phyloP scores from a whole-genome alignment of 2,329 filamentous ascomycete species.

The Sporothrix luriei region DNA sequence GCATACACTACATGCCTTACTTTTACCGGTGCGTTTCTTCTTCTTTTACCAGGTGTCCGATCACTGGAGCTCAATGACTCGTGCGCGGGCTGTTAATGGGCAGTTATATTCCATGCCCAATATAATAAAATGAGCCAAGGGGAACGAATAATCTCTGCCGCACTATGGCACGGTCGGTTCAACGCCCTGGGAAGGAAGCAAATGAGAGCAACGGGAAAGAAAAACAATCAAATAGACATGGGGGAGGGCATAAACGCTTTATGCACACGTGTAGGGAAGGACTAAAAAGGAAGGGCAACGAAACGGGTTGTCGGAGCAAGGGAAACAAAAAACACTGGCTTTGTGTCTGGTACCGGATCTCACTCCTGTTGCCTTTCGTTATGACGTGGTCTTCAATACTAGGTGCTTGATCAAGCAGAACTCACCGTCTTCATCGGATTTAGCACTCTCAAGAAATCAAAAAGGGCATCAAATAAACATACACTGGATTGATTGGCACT shows the following conservation, averaged over 20 bases:
- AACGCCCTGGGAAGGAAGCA: not conserved
- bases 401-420: no score
- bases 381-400: not conserved
- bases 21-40: not conserved
- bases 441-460: not conserved
- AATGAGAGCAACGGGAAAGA: not conserved
- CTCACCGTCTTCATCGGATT: not conserved
- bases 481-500: not conserved
- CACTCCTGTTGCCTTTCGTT: not conserved
- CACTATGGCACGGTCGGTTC: slow-evolving; percentile 3
- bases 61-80: not conserved
- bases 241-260: not conserved
- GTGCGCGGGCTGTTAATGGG: not conserved
- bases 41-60: slow-evolving; percentile 1
- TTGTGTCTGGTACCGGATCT: not conserved
- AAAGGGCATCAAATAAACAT: not conserved
- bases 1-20: not conserved
- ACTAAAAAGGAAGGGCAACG: not conserved
- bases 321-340: not conserved
- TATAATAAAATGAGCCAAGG: slow-evolving; percentile 22
- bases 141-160: not conserved
- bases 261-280: slow-evolving; percentile 15
- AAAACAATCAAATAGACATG: not conserved
- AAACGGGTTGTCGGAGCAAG: not conserved
- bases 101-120: not conserved